phyloP scores from a whole-genome alignment of 306 rosid genomes.

The Purshia tridentata region DNA sequence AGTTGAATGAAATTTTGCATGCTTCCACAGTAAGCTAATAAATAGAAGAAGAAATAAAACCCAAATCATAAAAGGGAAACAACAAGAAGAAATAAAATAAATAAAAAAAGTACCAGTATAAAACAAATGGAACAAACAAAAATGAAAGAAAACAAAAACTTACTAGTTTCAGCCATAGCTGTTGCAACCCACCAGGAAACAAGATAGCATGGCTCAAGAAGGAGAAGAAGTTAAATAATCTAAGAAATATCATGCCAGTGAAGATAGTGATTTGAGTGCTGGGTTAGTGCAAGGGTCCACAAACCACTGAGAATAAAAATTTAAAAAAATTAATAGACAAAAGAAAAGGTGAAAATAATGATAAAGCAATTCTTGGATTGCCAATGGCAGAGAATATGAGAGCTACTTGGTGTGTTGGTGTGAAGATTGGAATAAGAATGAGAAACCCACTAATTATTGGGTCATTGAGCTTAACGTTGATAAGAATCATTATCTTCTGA shows the following conservation, averaged over 20 bases:
- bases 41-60: neutral
- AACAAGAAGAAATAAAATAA: neutral
- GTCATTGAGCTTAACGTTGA: neutral
- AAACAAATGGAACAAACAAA: neutral
- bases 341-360: conserved; percentile 14
- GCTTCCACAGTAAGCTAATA: too few relatives aligned
- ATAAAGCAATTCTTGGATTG: conserved; percentile 22
- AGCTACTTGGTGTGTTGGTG: conserved; percentile 21
- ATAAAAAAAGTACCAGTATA: neutral
- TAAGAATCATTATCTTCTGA: neutral
- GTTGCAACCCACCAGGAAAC: conserved; percentile 27
- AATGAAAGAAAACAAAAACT: conserved; percentile 14
- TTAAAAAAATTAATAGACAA: conserved; percentile 15
- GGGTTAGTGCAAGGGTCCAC: conserved; percentile 63
- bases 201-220: conserved; percentile 18
- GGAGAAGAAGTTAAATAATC: conserved; percentile 21
- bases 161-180: conserved; percentile 32
- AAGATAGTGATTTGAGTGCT: conserved; percentile 30
- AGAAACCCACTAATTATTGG: conserved; percentile 62
- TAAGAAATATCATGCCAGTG: conserved; percentile 22
- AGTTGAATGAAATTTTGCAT: neutral
- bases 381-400: conserved; percentile 45
- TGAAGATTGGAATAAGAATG: conserved; percentile 51
- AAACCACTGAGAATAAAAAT: conserved; percentile 25
- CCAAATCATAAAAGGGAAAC: neutral